Evolutionary conservation across 2,329 filamentous ascomycete species (phyloP).

Genomic region (Macrophomina phaseolina): DNA sequence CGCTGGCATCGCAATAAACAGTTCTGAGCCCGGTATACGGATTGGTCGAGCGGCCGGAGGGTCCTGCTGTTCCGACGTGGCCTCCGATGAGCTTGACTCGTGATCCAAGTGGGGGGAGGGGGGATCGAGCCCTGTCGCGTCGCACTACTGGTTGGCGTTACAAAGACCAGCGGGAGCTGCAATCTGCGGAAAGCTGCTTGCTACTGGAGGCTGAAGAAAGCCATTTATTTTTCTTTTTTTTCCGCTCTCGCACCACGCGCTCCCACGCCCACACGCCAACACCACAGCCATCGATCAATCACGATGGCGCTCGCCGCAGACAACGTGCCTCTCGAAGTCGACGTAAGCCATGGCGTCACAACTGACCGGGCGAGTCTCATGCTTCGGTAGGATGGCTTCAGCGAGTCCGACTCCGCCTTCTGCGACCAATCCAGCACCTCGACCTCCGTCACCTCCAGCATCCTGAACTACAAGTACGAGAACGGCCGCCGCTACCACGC

Average conservation of each 20-base stretch:
- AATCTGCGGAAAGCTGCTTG: neutral
- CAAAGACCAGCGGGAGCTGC: neutral
- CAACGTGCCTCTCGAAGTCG: neutral
- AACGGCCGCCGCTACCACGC: conserved; percentile 45
- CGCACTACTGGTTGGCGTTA: neutral
- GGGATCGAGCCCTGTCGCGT: neutral
- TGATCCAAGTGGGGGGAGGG: neutral
- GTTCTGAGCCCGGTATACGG: neutral
- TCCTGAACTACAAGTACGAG: conserved; percentile 32
- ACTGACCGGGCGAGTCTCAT: neutral
- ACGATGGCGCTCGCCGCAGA: neutral
- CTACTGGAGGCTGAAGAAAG: neutral
- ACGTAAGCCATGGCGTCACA: neutral
- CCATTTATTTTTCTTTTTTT: neutral
- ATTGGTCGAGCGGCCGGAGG: neutral
- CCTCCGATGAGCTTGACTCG: neutral
- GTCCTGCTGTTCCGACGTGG: neutral
- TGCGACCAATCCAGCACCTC: conserved; percentile 2
- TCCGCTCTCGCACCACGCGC: neutral
- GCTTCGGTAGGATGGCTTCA: neutral
- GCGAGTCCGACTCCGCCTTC: neutral
- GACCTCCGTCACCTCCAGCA: conserved; percentile 33
- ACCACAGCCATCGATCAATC: neutral
- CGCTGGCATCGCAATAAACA: neutral
- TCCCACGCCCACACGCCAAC: no score